A percentile compares a stretch with the other conserved stretches of the same genome.
These are phyloP conservation scores for Fusarium sp. DNA, from an alignment of 2,329 filamentous ascomycete genomes.

Conservation along the genomic window DNA sequence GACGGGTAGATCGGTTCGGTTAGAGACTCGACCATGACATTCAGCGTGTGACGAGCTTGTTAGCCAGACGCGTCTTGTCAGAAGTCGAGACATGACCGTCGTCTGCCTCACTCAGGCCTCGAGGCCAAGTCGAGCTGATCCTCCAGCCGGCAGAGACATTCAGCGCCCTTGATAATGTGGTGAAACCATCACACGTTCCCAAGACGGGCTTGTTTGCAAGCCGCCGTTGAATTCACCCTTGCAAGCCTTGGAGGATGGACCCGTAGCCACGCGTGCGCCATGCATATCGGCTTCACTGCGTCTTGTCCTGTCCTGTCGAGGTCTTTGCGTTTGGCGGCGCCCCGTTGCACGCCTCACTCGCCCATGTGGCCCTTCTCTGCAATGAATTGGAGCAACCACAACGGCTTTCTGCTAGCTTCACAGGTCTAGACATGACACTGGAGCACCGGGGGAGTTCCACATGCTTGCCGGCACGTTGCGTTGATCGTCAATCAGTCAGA, in stretches of 20 bases:
- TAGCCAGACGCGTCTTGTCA: not conserved
- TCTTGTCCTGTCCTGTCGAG: slow-evolving; percentile 18
- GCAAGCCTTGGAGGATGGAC: slow-evolving; percentile 29
- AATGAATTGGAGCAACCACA: slow-evolving; percentile 13
- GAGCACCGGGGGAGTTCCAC: slow-evolving; percentile 14
- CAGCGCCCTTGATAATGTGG: slow-evolving; percentile 25
- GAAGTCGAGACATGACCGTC: not conserved
- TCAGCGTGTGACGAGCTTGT: not conserved
- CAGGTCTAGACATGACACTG: slow-evolving; percentile 11
- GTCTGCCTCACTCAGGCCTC: not conserved
- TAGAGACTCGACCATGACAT: slow-evolving; percentile 2
- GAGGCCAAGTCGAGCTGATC: slow-evolving; percentile 20
- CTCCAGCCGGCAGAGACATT: slow-evolving; percentile 1
- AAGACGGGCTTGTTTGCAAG: slow-evolving; percentile 25
- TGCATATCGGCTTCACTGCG: slow-evolving; percentile 34
- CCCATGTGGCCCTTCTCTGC: slow-evolving; percentile 22
- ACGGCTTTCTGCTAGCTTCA: slow-evolving; percentile 5
- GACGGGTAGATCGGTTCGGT: slow-evolving; percentile 13
- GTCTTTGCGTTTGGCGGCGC: slow-evolving; percentile 25
- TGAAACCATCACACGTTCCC: slow-evolving; percentile 22
- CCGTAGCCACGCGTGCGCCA: slow-evolving; percentile 38
- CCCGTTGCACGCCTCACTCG: slow-evolving; percentile 31
- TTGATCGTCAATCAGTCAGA: slow-evolving; percentile 30
- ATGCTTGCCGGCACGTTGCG: slow-evolving; percentile 24
- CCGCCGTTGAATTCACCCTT: slow-evolving; percentile 29